Conservation (phyloP, 2,329 filamentous ascomycete species). For the Hymenoscyphus repandus region DNA sequence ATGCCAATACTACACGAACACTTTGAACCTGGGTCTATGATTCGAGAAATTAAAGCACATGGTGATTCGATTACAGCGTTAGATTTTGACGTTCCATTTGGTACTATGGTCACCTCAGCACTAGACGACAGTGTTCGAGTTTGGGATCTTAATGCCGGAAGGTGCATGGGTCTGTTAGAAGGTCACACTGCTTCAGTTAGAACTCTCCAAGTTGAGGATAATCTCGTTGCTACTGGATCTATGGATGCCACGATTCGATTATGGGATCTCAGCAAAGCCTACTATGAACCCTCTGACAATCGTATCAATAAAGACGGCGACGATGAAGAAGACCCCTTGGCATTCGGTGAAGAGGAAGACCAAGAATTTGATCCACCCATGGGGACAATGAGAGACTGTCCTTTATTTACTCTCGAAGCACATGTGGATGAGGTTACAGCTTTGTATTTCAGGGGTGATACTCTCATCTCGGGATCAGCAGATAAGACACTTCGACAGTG, state of each 20-base stretch:
- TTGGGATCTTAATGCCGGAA: constrained; percentile 91
- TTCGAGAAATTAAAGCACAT: constrained; percentile 85
- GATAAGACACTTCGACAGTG: constrained; percentile 97
- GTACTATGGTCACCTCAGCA: constrained; percentile 86
- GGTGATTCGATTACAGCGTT: constrained; percentile 81
- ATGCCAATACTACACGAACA: constrained; percentile 96
- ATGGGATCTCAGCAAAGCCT: constrained; percentile 89
- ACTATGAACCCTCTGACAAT: constrained; percentile 63
- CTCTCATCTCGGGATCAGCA: constrained; percentile 88
- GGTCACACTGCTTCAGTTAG: constrained; percentile 93
- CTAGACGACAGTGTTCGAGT: constrained; percentile 91
- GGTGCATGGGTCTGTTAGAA: constrained; percentile 86
- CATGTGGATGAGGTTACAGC: constrained; percentile 95
- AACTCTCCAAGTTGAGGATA: constrained; percentile 89
- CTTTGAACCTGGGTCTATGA: constrained; percentile 81
- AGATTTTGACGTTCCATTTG: constrained; percentile 97
- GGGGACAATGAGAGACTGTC: constrained; percentile 83
- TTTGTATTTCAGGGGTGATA: constrained; percentile 82
- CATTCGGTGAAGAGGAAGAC: constrained; percentile 67
- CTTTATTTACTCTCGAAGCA: constrained; percentile 79
- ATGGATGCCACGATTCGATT: constrained; percentile 91
- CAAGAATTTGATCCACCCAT: constrained; percentile 63
- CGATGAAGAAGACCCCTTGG: constrained; percentile 62
- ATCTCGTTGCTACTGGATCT: constrained; percentile 88
- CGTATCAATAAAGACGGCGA: constrained; percentile 50